Evolutionary conservation across 1,284 basidiomycete genomes (phyloP), one percentile per base, ranked within the genome.

Genomic region (Leccinum griseonigrum): DNA sequence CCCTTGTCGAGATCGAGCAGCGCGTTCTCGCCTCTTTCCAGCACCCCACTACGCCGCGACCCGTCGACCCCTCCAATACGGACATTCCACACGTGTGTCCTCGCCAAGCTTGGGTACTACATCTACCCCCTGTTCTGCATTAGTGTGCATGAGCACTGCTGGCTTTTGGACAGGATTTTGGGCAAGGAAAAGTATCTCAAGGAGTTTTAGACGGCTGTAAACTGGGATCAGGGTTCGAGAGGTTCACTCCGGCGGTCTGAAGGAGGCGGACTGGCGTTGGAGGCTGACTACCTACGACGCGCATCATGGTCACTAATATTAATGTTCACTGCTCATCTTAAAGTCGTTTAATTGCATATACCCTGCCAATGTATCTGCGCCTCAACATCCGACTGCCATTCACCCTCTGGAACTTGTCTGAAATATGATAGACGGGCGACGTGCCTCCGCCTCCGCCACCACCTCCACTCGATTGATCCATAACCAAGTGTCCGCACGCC

Each of bases 101-200:
- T 74, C 36, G 60, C 61, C 38, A 62, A 61, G 0, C 66, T 79
- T 14, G 90, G 89, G 32, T 81, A 85, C 53, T 77, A 79, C 26
- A 76, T 96, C 52, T 88, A 82, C 74, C 94, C 94, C 14, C 74
- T 97, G 51, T 89, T 97, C 71, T 95, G 93, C 68, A 76, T 98
- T 64, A 91, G 89, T 59, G 83, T 97, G 26, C 88, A 95, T 70
- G 95, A 98, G 76, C 95, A 95, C 71, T 90, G 92, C 28, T 99
- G 95, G 91, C 79, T 98, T 68, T 88, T 91, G 56, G 90, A 90
- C 71, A 96, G 97, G 11, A 87, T 99, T 16, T 97, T 94, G 92
- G 95, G 94, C 48, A 95, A 94, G 78, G 92, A 95, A 73, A 83
- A 86, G 72, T 99, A 97, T 82, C 78, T 97, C 68, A 86, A 84